Conservation (phyloP, 1,139 yeast genomes). For the Sugiyamaella japonica region DNA sequence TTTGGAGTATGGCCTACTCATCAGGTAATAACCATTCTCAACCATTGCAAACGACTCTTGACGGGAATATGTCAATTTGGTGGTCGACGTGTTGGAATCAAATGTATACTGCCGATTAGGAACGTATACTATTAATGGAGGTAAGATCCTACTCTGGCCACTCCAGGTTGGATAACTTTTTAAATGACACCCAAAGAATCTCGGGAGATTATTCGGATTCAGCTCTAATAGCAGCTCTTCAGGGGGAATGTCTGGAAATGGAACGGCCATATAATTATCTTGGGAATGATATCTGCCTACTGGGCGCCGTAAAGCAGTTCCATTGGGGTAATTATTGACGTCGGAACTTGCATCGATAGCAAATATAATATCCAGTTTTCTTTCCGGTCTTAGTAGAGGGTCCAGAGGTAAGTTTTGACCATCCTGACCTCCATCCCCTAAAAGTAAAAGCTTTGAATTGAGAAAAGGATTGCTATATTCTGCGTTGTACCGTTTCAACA, state of each 20-base stretch:
- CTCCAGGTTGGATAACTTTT: constrained; percentile 49
- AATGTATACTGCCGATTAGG: constrained; percentile 54
- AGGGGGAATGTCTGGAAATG: constrained; percentile 77
- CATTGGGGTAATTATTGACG: constrained; percentile 28
- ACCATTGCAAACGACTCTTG: constrained; percentile 50
- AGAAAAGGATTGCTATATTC: constrained; percentile 52
- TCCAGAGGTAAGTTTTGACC: constrained; percentile 71
- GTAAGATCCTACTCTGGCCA: constrained; percentile 39
- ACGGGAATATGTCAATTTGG: constrained; percentile 46
- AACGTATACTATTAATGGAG: constrained; percentile 55
- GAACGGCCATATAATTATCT: constrained; percentile 51
- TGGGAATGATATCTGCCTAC: constrained; percentile 30
- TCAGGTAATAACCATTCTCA: constrained; percentile 54
- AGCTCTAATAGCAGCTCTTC: constrained; percentile 52
- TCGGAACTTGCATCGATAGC: constrained; percentile 57
- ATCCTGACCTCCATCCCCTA: constrained; percentile 90
- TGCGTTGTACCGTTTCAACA: constrained; percentile 21
- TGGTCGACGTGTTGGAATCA: constrained; percentile 51
- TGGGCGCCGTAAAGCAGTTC: constrained; percentile 27
- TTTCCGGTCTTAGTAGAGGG: constrained; percentile 68
- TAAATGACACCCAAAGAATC: constrained; percentile 76
- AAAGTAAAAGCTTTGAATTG: constrained; percentile 42
- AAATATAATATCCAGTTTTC: constrained; percentile 70
- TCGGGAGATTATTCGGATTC: constrained; percentile 46
- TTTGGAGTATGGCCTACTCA: constrained; percentile 47